A percentile compares a stretch with the other conserved stretches of the same genome.
These are phyloP conservation scores for Cymbidium sinense DNA, from an alignment of 106 monocot species.

Conservation along the genomic window DNA sequence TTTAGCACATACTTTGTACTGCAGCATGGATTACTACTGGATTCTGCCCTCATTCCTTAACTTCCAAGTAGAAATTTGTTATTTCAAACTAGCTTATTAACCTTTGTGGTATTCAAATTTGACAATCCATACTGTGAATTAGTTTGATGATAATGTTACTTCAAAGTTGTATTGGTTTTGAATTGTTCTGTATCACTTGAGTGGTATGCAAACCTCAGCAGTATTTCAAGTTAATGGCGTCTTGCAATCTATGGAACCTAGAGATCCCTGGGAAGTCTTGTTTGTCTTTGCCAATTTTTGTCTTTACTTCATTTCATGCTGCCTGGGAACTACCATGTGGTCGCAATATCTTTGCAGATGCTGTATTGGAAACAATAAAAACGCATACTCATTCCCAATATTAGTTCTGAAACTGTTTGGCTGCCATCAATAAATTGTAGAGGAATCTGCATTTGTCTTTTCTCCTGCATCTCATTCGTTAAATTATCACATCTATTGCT, in stretches of 20 bases:
- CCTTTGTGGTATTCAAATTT: background rate
- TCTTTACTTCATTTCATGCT: too few relatives aligned
- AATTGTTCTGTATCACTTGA: background rate
- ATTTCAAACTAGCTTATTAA: background rate
- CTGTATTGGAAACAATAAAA: too few relatives aligned
- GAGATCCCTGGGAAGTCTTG: background rate
- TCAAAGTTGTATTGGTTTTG: background rate
- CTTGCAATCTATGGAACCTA: background rate
- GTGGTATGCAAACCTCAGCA: background rate
- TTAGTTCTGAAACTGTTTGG: too few relatives aligned
- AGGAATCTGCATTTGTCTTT: too few relatives aligned
- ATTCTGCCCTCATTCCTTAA: background rate
- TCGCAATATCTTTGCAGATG: too few relatives aligned
- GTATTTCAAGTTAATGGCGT: background rate
- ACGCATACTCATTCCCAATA: too few relatives aligned
- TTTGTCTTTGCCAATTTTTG: background rate
- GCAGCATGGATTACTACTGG: background rate
- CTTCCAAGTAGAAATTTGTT: background rate
- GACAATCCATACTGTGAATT: background rate
- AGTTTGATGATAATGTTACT: background rate
- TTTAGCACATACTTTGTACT: background rate
- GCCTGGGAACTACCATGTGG: too few relatives aligned
- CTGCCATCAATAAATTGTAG: too few relatives aligned
- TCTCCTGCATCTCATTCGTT: too few relatives aligned
- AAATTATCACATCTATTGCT: too few relatives aligned